phyloP scores from a whole-genome alignment of 75 land plant genomes.

The Picea glauca region DNA sequence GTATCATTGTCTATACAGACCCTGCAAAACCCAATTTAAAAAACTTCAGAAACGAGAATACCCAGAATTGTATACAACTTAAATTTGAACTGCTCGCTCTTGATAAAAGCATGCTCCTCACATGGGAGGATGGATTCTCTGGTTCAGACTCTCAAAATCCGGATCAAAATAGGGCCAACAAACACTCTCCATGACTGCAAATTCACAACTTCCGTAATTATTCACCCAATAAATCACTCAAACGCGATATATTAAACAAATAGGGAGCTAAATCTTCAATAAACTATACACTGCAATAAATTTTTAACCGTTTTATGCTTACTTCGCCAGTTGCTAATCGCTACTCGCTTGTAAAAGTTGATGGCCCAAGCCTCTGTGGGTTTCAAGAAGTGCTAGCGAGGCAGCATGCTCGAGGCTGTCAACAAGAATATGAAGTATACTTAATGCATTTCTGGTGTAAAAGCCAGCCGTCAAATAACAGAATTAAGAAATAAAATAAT shows the following conservation, averaged over 20 bases:
- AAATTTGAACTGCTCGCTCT: background rate
- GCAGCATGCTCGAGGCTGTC: background rate
- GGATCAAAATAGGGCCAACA: constrained; percentile 92
- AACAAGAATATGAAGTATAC: background rate
- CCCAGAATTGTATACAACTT: background rate
- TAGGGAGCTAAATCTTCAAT: background rate
- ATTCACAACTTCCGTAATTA: background rate
- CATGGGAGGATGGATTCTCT: constrained; percentile 85
- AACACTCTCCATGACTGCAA: constrained; percentile 21
- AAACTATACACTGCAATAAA: background rate
- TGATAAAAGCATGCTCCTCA: constrained; percentile 11
- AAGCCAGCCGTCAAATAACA: background rate
- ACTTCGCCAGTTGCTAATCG: background rate
- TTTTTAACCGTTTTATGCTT: background rate
- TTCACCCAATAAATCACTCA: background rate
- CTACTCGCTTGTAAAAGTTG: no score
- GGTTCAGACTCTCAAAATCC: constrained; percentile 76
- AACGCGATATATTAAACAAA: no score
- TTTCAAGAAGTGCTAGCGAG: background rate
- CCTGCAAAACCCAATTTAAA: constrained; percentile 36
- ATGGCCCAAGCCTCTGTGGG: background rate
- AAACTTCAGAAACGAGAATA: constrained; percentile 7
- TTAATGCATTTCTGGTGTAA: background rate
- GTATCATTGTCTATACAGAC: constrained; percentile 62
- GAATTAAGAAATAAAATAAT: background rate